A percentile compares a stretch with the other conserved stretches of the same genome.
Conservation (phyloP, 768 basidiomycete species). For the Boletus subcaerulescens region DNA sequence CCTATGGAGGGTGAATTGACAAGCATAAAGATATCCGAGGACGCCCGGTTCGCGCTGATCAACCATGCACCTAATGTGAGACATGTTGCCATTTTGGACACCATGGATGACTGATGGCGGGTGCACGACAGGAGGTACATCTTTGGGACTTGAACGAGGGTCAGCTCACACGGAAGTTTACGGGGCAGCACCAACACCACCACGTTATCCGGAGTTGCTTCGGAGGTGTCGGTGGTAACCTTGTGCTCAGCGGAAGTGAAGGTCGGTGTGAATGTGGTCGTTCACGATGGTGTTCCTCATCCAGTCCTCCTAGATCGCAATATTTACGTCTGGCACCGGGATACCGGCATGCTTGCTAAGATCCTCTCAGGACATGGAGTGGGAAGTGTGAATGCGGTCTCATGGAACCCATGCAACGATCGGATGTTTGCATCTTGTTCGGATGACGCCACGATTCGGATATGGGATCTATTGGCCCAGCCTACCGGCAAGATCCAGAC, state of each 20-base stretch:
- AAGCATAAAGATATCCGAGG: conserved; percentile 80
- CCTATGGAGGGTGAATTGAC: conserved; percentile 78
- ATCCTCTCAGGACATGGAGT: conserved; percentile 82
- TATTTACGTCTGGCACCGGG: conserved; percentile 94
- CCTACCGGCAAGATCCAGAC: conserved; percentile 48
- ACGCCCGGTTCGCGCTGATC: conserved; percentile 84
- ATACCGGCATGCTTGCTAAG: conserved; percentile 80
- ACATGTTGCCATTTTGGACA: conserved; percentile 1
- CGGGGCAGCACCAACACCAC: conserved; percentile 78
- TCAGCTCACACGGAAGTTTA: conserved; percentile 73
- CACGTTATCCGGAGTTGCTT: conserved; percentile 93
- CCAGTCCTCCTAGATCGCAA: conserved; percentile 63
- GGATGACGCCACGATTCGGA: conserved; percentile 88
- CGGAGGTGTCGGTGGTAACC: conserved; percentile 84
- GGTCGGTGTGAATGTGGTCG: conserved; percentile 45
- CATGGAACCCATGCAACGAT: conserved; percentile 92
- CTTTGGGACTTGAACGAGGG: conserved; percentile 77
- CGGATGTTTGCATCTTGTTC: conserved; percentile 96
- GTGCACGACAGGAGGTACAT: conserved; percentile 69
- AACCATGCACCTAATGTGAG: conserved; percentile 86
- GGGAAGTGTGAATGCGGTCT: conserved; percentile 94
- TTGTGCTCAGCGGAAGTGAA: conserved; percentile 93
- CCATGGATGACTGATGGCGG: conserved; percentile 4
- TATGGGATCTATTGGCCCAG: conserved; percentile 67
- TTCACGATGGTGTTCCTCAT: conserved; percentile 8